These are phyloP conservation scores for Starmerella etchellsii DNA, from an alignment of 805 yeast species.

Conservation along the genomic window DNA sequence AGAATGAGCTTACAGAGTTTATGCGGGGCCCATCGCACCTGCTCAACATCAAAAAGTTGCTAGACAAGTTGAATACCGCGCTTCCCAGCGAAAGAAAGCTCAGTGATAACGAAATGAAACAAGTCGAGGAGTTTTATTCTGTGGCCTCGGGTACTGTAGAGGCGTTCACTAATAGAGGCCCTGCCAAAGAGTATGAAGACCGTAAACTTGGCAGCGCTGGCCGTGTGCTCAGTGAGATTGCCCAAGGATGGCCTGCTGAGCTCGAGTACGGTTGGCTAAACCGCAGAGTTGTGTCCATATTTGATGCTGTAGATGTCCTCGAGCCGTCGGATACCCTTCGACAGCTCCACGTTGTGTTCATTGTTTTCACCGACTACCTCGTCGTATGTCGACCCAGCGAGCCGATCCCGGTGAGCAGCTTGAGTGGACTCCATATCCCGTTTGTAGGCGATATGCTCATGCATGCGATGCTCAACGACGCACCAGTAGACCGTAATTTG, in stretches of 20 bases:
- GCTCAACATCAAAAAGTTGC: constrained; percentile 52
- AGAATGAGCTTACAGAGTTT: constrained; percentile 39
- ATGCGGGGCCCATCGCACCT: constrained; percentile 61
- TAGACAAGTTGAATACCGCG: constrained; percentile 44
- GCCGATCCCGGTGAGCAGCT: constrained; percentile 33
- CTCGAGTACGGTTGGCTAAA: constrained; percentile 81
- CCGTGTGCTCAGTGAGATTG: constrained; percentile 69
- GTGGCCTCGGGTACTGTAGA: constrained; percentile 56
- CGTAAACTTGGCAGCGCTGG: constrained; percentile 32
- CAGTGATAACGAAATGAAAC: constrained; percentile 16
- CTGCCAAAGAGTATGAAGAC: neutral
- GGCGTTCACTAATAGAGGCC: constrained; percentile 41
- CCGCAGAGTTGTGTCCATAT: constrained; percentile 71
- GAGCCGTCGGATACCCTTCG: constrained; percentile 22
- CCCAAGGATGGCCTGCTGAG: constrained; percentile 76
- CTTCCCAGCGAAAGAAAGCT: constrained; percentile 30
- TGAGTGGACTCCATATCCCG: constrained; percentile 34
- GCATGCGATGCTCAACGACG: constrained; percentile 82
- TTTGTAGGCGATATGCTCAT: constrained; percentile 66
- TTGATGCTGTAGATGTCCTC: constrained; percentile 34
- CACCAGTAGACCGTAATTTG: constrained; percentile 44
- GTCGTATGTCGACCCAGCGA: constrained; percentile 40
- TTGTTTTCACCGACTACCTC: constrained; percentile 70
- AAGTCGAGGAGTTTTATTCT: constrained; percentile 32
- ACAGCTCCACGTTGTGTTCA: constrained; percentile 39